These are phyloP conservation scores for Colletotrichum chlorophyti DNA, from an alignment of 2,329 filamentous ascomycete species.

Conservation along the genomic window DNA sequence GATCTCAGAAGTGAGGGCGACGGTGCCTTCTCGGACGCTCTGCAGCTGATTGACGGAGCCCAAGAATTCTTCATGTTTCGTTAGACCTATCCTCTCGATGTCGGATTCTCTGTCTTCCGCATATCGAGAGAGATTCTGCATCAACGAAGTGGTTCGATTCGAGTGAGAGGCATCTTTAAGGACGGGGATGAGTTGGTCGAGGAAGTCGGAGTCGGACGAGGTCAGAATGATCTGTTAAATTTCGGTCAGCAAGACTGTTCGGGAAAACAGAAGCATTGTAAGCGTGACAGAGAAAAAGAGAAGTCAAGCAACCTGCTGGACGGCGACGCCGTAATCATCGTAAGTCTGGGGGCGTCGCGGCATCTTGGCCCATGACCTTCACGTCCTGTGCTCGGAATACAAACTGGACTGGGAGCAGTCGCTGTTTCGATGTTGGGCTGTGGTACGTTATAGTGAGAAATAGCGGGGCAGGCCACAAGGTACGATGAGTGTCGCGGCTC, in stretches of 20 bases:
- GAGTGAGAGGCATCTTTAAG: constrained; percentile 87
- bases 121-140: constrained; percentile 81
- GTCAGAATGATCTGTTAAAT: constrained; percentile 82
- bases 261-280: not conserved
- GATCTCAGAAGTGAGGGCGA: constrained; percentile 88
- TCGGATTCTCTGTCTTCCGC: constrained; percentile 86
- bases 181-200: constrained; percentile 93
- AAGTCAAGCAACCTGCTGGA: constrained; percentile 47
- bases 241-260: not conserved
- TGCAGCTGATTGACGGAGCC: constrained; percentile 94
- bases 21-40: constrained; percentile 87
- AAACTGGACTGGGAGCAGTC: too few relatives aligned
- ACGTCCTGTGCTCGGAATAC: not conserved
- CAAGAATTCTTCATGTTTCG: constrained; percentile 96
- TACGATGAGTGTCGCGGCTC: too few relatives aligned
- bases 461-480: too few relatives aligned
- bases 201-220: constrained; percentile 89
- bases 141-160: constrained; percentile 74
- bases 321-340: constrained; percentile 54
- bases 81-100: constrained; percentile 93
- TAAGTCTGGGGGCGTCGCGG: constrained; percentile 52
- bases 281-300: constrained; percentile 16
- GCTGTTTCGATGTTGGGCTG: too few relatives aligned
- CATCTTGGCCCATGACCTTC: constrained; percentile 39
- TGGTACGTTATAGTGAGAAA: too few relatives aligned